Evolutionary conservation across 169 alveolate genomes (phyloP).

Genomic region (Besnoitia besnoiti): DNA sequence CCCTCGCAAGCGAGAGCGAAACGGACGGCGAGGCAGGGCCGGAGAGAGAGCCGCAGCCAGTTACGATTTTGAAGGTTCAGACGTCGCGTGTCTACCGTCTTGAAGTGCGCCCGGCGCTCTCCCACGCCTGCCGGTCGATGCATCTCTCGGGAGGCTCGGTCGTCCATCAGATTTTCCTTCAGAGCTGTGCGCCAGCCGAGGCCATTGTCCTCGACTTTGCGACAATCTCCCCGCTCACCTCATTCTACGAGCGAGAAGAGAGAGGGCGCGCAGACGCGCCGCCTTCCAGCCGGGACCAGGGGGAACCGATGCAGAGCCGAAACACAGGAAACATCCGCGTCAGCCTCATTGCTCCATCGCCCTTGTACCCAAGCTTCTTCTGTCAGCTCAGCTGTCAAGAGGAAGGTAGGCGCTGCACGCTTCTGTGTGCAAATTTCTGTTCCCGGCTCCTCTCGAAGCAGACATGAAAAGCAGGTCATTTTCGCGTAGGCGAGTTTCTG

Average conservation of each 20-base stretch:
- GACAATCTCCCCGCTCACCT: constrained; percentile 1
- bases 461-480: too few species aligned
- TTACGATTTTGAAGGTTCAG: background rate
- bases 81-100: constrained; percentile 52
- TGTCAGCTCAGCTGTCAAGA: background rate
- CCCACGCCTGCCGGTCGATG: constrained; percentile 11
- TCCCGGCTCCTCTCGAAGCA: too few species aligned
- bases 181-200: constrained; percentile 46
- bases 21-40: background rate
- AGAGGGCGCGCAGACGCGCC: background rate
- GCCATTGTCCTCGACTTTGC: constrained; percentile 32
- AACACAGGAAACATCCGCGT: background rate
- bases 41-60: background rate
- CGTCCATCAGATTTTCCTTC: constrained; percentile 46
- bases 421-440: background rate
- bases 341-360: background rate
- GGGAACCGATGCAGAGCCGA: background rate
- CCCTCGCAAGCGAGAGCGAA: too few species aligned
- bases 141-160: constrained; percentile 28
- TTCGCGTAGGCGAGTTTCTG: background rate
- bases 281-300: background rate
- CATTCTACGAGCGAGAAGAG: constrained; percentile 3
- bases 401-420: background rate
- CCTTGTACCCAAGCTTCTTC: background rate
- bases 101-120: constrained; percentile 38